Conservation (phyloP, 1,284 basidiomycete species). For the Blastosporella zonata region DNA sequence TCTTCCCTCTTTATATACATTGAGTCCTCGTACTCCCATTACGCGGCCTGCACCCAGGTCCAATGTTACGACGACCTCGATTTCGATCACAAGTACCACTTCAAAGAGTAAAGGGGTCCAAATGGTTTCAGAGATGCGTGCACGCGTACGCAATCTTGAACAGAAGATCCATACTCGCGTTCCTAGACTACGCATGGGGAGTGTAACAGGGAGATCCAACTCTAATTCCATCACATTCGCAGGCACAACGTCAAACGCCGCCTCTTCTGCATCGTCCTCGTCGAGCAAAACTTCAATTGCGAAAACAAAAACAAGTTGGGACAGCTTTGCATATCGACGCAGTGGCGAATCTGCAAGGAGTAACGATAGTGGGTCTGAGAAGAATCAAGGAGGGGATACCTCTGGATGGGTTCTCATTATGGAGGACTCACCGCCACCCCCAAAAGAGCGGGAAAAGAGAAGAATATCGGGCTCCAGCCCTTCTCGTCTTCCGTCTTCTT, state of each 20-base stretch:
- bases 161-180: constrained; percentile 83
- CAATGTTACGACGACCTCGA: constrained; percentile 41
- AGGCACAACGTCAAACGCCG: constrained; percentile 29
- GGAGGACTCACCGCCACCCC: constrained; percentile 76
- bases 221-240: constrained; percentile 35
- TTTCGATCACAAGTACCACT: constrained; percentile 42
- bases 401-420: constrained; percentile 82
- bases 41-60: constrained; percentile 43
- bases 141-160: constrained; percentile 73
- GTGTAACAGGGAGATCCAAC: constrained; percentile 53
- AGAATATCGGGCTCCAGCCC: constrained; percentile 66
- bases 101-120: constrained; percentile 78
- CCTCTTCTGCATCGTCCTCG: constrained; percentile 35
- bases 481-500: constrained; percentile 39
- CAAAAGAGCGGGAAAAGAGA: constrained; percentile 54
- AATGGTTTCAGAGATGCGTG: constrained; percentile 87
- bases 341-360: constrained; percentile 42
- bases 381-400: constrained; percentile 46
- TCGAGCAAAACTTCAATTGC: constrained; percentile 36
- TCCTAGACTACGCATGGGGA: constrained; percentile 74
- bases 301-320: constrained; percentile 41
- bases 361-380: constrained; percentile 38
- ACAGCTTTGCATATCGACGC: constrained; percentile 35
- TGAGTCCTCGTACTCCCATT: constrained; percentile 43
- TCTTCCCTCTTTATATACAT: constrained; percentile 45